Evolutionary conservation across 23 red algal species (phyloP), one percentile per base, ranked within the genome.

Genomic region (Gracilaria gracilis): DNA sequence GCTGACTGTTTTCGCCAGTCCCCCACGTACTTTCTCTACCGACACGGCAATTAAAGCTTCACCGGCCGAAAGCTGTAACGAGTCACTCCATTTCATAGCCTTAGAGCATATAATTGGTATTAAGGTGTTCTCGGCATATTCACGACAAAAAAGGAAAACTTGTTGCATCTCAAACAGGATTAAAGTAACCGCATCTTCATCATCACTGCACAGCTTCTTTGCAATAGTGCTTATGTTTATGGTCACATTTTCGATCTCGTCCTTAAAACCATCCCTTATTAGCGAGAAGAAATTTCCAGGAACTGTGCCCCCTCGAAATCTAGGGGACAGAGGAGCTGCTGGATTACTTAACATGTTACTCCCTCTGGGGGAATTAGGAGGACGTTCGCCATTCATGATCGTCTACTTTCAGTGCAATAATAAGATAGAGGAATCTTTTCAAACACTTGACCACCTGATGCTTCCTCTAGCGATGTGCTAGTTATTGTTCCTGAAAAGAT

Each of bases 151-250:
- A 31, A 46, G 58, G 39, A 95, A 67, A 35, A 90, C 64, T 44
- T 95, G 93, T 54, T 90, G 86, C 54, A 90, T 72, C 61, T 95
- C 93, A 70, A 85, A 86, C 29, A 95, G 93, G 13, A 90, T 57
- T 54, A 95, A 46, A 49, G 62, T 73, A 12, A 70, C 38, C 29
- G 88, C 62, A 23, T 51, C 34, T 42, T 94, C 91, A n/a, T 82
- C 28, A 47, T 70, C 91, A 39, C 40, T 77, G 13, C 31, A 7
- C 0, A 77, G 72, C 25, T 40, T 39, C 0, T 77, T 77, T n/a
- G 72, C 72, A 25, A 77, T 77, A 8, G 42, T 77, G 40, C 72
- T 51, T 25, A 77, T 77, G n/a, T 77, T 77, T 51, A 50, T 77
- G 72, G 72, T 77, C 40, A 51, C 23, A 20, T 27, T 49, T 37